phyloP scores from a whole-genome alignment of 75 land plant genomes.

The Azolla pinnata region DNA sequence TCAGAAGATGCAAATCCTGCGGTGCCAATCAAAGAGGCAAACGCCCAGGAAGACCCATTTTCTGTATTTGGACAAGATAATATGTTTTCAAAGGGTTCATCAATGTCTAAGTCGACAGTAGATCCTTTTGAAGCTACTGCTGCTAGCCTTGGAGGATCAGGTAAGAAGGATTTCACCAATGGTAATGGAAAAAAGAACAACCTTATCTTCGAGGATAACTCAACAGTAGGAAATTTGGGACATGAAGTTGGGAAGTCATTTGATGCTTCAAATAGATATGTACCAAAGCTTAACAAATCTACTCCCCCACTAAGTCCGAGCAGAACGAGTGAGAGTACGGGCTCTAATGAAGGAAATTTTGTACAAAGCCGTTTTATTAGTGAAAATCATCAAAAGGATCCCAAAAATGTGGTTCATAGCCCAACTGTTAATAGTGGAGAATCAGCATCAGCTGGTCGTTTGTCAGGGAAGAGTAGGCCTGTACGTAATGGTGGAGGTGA shows the following conservation, averaged over 20 bases:
- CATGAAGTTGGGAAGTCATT: background rate
- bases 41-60: background rate
- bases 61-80: background rate
- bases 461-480: background rate
- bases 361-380: too few species aligned
- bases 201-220: background rate
- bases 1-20: slow-evolving; percentile 3
- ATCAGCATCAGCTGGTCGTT: background rate
- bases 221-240: background rate
- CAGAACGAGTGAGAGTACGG: background rate
- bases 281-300: background rate
- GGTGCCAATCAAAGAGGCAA: background rate
- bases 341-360: background rate
- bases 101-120: too few species aligned
- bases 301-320: background rate
- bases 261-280: background rate
- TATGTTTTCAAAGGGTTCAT: background rate
- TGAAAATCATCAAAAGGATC: too few species aligned
- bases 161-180: background rate
- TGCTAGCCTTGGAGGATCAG: background rate
- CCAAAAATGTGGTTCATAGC: background rate
- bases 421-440: background rate
- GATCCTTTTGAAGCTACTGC: background rate
- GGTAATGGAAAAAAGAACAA: background rate
- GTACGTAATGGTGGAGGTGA: background rate